Evolutionary conservation across 169 alveolate species (phyloP).

Genomic region (Cryptosporidium tyzzeri): DNA sequence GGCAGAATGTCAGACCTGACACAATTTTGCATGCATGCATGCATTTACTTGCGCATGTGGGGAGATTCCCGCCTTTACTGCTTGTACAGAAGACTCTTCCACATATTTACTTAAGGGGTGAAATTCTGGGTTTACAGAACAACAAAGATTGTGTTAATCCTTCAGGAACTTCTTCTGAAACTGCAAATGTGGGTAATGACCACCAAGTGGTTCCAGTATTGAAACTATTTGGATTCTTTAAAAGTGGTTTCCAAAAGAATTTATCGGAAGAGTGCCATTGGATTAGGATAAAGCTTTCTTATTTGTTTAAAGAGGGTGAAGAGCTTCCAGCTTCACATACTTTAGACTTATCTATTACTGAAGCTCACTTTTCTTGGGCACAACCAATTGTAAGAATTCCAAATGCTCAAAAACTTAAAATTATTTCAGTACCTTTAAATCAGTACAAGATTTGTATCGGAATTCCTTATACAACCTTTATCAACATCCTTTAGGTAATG

Average conservation of each 20-base stretch:
- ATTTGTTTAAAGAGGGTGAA: constrained; percentile 4
- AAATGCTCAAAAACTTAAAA: constrained; percentile 15
- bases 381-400: constrained; percentile 50
- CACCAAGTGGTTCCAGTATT: constrained; percentile 20
- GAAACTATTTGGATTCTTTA: constrained; percentile 11
- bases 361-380: constrained; percentile 22
- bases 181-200: not conserved
- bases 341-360: constrained; percentile 15
- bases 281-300: constrained; percentile 22
- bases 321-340: not conserved
- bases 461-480: constrained; percentile 1
- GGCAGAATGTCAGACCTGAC: not conserved
- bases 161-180: not conserved
- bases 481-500: not conserved
- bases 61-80: constrained; percentile 33
- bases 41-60: constrained; percentile 10
- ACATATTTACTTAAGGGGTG: constrained; percentile 3
- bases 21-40: not conserved
- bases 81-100: constrained; percentile 10
- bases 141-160: not conserved
- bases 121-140: not conserved
- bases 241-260: not conserved
- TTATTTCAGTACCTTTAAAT: constrained; percentile 32
- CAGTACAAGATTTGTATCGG: constrained; percentile 21
- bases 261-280: not conserved